A percentile compares a stretch with the other conserved stretches of the same genome.
phyloP scores from a whole-genome alignment of 352 stramenopile species.

The Pythium graminicola region DNA sequence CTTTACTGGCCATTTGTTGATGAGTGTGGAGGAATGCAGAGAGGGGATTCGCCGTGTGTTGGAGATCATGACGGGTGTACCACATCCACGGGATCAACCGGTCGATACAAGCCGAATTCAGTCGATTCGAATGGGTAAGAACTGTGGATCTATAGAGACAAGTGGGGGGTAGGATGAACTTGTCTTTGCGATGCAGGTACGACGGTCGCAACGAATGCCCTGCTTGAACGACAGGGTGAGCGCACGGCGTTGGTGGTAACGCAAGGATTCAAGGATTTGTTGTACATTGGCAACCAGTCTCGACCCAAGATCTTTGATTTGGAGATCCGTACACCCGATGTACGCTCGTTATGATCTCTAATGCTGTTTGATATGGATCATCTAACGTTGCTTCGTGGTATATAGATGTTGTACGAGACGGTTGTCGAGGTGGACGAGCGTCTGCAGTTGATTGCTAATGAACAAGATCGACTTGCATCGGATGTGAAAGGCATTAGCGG shows the following conservation, averaged over 20 bases:
- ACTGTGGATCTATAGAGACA: neutral
- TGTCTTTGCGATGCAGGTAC: conserved; percentile 50
- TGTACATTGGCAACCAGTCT: conserved; percentile 98
- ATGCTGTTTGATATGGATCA: neutral
- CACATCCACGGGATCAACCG: conserved; percentile 73
- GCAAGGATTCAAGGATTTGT: conserved; percentile 93
- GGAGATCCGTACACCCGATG: conserved; percentile 89
- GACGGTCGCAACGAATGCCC: conserved; percentile 98
- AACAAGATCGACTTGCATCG: conserved; percentile 39
- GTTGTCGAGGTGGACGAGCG: conserved; percentile 97
- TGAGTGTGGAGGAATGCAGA: conserved; percentile 30
- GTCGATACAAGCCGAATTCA: conserved; percentile 90
- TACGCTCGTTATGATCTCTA: conserved; percentile 16
- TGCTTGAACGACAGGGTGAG: conserved; percentile 96
- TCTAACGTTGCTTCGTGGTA: neutral
- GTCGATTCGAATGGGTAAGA: conserved; percentile 94
- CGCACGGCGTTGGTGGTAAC: conserved; percentile 94
- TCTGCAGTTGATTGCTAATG: conserved; percentile 86
- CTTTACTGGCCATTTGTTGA: conserved; percentile 65
- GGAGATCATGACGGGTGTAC: conserved; percentile 86
- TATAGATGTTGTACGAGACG: conserved; percentile 92
- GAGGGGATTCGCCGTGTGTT: conserved; percentile 94
- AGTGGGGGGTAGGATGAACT: neutral
- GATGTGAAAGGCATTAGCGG: conserved; percentile 83
- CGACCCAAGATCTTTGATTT: conserved; percentile 96